A percentile compares a stretch with the other conserved stretches of the same genome.
These are phyloP conservation scores for Apiospora marii DNA, from an alignment of 2,329 filamentous ascomycete species.

Conservation along the genomic window DNA sequence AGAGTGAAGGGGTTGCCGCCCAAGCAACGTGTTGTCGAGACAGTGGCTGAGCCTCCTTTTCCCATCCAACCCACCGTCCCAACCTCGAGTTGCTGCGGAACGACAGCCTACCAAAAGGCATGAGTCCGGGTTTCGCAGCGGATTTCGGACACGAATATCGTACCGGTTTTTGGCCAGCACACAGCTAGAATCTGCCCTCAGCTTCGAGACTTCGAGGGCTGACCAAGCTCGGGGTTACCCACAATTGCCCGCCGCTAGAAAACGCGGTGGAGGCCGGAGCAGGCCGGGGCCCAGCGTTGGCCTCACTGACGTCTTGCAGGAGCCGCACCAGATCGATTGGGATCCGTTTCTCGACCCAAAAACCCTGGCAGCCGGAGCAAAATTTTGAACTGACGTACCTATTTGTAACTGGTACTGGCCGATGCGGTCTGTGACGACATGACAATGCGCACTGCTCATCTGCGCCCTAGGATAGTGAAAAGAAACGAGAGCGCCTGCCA, in stretches of 20 bases:
- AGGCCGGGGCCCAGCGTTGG: conserved; percentile 11
- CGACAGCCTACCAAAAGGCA: neutral
- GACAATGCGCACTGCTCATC: neutral
- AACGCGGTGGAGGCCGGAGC: conserved; percentile 13
- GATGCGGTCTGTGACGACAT: neutral
- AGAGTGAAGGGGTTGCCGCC: conserved; percentile 5
- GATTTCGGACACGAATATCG: neutral
- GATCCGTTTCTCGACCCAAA: neutral
- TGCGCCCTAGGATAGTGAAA: neutral
- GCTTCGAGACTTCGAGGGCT: neutral
- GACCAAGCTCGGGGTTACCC: neutral
- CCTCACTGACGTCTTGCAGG: conserved; percentile 10
- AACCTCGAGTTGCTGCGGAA: neutral
- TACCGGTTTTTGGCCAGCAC: neutral
- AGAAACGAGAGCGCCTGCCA: neutral
- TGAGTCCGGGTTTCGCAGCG: neutral
- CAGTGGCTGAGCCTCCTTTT: conserved; percentile 17
- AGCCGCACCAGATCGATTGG: conserved; percentile 5
- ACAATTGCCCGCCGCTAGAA: conserved; percentile 20
- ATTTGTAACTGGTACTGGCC: neutral
- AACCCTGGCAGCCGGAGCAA: neutral
- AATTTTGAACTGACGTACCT: conserved; percentile 5
- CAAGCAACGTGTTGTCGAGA: conserved; percentile 1
- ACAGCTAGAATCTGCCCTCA: neutral
- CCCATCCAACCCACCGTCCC: neutral